Evolutionary conservation across 345 rosid genomes (phyloP).

Genomic region (Salix caprea): DNA sequence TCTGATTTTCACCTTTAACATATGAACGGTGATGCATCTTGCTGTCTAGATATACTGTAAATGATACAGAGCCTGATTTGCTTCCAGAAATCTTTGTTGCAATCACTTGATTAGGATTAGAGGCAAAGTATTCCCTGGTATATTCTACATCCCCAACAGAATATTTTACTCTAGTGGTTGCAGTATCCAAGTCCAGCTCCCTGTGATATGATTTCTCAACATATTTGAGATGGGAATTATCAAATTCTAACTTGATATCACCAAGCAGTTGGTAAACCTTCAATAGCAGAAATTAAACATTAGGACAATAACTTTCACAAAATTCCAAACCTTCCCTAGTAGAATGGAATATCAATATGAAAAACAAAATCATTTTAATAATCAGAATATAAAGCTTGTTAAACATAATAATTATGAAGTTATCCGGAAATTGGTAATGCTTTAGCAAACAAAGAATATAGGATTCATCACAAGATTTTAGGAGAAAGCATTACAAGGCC

Average conservation of each 20-base stretch:
- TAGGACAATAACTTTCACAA: neutral
- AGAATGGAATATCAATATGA: neutral
- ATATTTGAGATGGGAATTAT: constrained; percentile 61
- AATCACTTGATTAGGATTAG: constrained; percentile 64
- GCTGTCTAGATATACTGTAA: constrained; percentile 60
- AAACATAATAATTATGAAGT: neutral
- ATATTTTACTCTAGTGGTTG: constrained; percentile 65
- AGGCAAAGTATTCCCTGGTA: constrained; percentile 69
- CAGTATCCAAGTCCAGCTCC: constrained; percentile 84
- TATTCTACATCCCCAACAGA: constrained; percentile 53
- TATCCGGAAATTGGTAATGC: neutral
- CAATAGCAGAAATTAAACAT: constrained; percentile 18
- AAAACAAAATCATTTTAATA: neutral
- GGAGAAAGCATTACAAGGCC: neutral
- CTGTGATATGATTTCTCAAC: constrained; percentile 60
- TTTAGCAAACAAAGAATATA: neutral
- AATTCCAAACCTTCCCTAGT: neutral
- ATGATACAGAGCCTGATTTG: constrained; percentile 61
- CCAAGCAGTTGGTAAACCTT: constrained; percentile 87
- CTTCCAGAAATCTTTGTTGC: constrained; percentile 61
- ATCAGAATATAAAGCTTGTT: neutral
- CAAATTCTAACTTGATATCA: constrained; percentile 74
- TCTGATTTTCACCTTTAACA: constrained; percentile 45
- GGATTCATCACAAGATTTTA: neutral
- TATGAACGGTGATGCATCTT: constrained; percentile 49